These are phyloP conservation scores for Psilocybe sp. DNA, from an alignment of 768 basidiomycete species.

Conservation along the genomic window DNA sequence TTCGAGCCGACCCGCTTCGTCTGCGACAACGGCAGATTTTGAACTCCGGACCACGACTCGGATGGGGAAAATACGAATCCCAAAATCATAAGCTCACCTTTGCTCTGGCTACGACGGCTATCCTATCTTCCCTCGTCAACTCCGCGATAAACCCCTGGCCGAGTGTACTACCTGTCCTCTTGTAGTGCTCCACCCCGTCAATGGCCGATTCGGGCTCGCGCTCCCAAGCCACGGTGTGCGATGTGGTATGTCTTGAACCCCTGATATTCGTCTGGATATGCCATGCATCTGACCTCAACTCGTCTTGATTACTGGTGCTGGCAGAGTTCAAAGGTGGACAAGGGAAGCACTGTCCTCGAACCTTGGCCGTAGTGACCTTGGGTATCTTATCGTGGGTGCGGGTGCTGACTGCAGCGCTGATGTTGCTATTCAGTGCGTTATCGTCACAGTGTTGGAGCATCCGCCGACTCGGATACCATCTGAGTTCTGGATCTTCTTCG, in stretches of 20 bases:
- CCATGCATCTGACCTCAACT: slow-evolving; percentile 17
- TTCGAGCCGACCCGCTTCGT: too few species aligned
- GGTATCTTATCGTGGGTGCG: slow-evolving; percentile 8
- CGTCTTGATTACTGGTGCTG: too few species aligned
- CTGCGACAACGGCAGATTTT: too few species aligned
- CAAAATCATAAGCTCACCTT: neutral
- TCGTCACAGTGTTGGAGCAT: too few species aligned
- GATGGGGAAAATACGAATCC: too few species aligned
- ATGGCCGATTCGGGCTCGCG: neutral
- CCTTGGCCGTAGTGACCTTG: neutral
- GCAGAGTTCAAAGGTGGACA: too few species aligned
- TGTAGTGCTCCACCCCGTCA: neutral
- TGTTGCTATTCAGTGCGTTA: neutral
- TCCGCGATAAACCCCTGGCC: neutral
- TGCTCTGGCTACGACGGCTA: neutral
- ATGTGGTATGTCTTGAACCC: slow-evolving; percentile 11
- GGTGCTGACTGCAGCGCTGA: neutral
- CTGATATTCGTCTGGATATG: slow-evolving; percentile 26
- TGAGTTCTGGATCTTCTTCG: too few species aligned
- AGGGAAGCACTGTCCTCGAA: neutral
- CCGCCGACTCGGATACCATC: too few species aligned
- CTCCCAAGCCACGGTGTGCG: neutral
- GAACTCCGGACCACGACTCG: too few species aligned
- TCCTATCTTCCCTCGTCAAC: neutral
- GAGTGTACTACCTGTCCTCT: neutral